Evolutionary conservation across 2,329 filamentous ascomycete genomes (phyloP), one percentile per base, ranked within the genome.

Genomic region (Venturia oleaginea): DNA sequence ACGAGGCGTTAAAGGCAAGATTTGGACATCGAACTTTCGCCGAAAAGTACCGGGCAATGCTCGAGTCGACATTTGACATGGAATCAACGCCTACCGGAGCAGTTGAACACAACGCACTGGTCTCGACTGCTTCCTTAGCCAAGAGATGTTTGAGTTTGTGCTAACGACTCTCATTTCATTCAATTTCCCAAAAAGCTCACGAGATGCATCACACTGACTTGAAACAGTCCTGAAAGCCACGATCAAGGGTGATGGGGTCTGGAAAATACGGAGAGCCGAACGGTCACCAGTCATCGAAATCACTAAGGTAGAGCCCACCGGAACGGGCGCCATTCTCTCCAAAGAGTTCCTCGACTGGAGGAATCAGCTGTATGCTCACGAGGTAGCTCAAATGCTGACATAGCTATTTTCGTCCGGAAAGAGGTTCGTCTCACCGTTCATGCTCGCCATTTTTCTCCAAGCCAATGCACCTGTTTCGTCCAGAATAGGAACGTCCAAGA

Each of bases 281-380:
- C 83, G 84, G 0, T 83, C 84, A 0, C 79, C 83, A 1, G 75
- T 77, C 6, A 89, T 97, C 66, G 89, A 94, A 69, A 83, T 96
- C 0, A 88, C 84, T 75, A 86, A 84, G 71, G 77, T 92, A 4
- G 85, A 90, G 69, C 88, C 91, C 68, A 84, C 83, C 1, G 91
- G 91, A 0, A 86, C 90, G 67, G 91, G 91, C 0, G 81, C 83
- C 30, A 91, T 96, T 60, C 77, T 96, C 48, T 90, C 88, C 2
- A 83, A 87, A 27, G 84, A 89, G 17, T 96, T 96, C 72, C 82
- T 89, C 70, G 83, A 87, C 67, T 96, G 91, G 89, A 77, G 85
- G 60, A 65, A 70, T 64, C 67, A 69, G 63, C 38, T 70, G 27
- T 46, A 61, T 27, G 59, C 64, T 38, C 37, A 62, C 24, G 59